Conservation (phyloP, 2,329 filamentous ascomycete genomes). For the Myriangium duriaei region DNA sequence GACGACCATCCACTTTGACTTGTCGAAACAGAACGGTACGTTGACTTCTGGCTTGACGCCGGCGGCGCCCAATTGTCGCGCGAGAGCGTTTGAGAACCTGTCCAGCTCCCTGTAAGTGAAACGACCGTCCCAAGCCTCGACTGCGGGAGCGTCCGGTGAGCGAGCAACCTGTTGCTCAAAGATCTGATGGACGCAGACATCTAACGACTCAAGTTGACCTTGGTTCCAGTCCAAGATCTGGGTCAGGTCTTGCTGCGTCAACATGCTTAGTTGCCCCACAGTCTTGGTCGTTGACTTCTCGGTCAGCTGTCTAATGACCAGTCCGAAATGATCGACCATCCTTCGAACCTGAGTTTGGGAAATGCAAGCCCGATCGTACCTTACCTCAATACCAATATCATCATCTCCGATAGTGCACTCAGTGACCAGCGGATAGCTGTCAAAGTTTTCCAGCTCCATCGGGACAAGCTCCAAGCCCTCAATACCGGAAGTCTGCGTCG, state of each 20-base stretch:
- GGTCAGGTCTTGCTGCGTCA: too few relatives aligned
- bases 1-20: conserved; percentile 25
- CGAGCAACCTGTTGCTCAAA: too few relatives aligned
- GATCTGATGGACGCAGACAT: too few relatives aligned
- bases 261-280: too few relatives aligned
- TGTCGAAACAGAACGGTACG: conserved; percentile 28
- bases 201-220: too few relatives aligned
- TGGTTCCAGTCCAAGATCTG: background rate
- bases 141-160: conserved; percentile 20
- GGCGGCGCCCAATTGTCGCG: conserved; percentile 20
- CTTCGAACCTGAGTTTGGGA: too few relatives aligned
- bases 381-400: background rate
- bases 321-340: too few relatives aligned
- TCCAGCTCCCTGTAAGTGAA: conserved; percentile 24
- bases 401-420: background rate
- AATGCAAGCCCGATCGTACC: background rate
- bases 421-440: background rate
- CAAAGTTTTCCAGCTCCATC: background rate
- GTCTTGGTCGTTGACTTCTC: too few relatives aligned
- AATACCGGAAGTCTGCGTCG: background rate
- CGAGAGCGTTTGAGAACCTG: conserved; percentile 17
- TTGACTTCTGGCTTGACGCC: conserved; percentile 22
- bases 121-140: conserved; percentile 23
- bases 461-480: background rate
- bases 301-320: too few relatives aligned